Evolutionary conservation across 768 basidiomycete species (phyloP), one percentile per base, ranked within the genome.

Genomic region (Hypsizygus marmoreus): DNA sequence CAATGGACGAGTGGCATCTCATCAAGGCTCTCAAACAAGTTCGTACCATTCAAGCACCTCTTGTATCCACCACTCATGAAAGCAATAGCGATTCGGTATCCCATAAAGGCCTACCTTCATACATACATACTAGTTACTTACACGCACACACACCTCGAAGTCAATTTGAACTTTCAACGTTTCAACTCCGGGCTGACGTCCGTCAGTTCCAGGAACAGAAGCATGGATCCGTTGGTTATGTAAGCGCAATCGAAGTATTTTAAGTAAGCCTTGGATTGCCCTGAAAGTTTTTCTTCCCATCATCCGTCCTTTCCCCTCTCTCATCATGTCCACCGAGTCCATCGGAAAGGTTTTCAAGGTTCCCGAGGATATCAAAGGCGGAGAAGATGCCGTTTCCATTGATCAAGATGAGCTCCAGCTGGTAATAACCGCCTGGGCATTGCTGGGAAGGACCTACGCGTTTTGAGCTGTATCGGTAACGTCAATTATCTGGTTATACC

Each of bases 1-100:
- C 87, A 22, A 87, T 79, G 47, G 91, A 95, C 48, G 95, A 98
- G 59, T 97, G 95, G 95, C 69, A 86, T 6, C 80, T 98, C 48
- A 95, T 97, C 66, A 91, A 86, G 66, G 82, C 78, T 20, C 72
- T 97, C 58, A 95, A 97, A 65, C 76, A 80, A 24, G 91, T 90
- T 63, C 53, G 84, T 69, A 10, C n/a, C n/a, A n/a, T n/a, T n/a
- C n/a, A n/a, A n/a, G 25, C 12, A 14, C 14, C 22, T 8, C 25
- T 19, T 38, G 9, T 17, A 13, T 19, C n/a, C 10, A 43, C 30
- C 19, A 9, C n/a, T 28, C 22, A 25, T 20, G 13, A 10, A 24
- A 17, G 13, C 9, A 43, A 24, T 43, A 70, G 68, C 57, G 62
- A 17, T 69, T 70, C 47, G 60, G 61, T 45, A 65, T 70, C 35